Conservation (phyloP, 805 yeast genomes). For the Pichia nanzhaoensis region DNA sequence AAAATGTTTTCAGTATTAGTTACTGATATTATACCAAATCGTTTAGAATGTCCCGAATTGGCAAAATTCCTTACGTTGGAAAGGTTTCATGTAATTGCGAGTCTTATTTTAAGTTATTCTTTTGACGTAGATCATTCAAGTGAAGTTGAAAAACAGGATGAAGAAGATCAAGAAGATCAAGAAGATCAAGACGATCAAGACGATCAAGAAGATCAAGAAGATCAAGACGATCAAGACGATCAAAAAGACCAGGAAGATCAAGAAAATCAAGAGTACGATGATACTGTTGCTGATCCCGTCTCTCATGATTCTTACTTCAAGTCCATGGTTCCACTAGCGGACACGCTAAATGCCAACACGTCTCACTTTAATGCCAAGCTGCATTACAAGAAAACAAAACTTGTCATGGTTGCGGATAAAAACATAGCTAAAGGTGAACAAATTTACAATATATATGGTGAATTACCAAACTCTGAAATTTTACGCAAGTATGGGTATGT, state of each 20-base stretch:
- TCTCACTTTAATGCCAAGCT: conserved; percentile 67
- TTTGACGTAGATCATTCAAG: conserved; percentile 63
- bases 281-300: conserved; percentile 19
- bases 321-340: conserved; percentile 92
- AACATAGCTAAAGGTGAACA: conserved; percentile 62
- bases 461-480: conserved; percentile 85
- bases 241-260: too few species aligned
- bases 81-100: conserved; percentile 66
- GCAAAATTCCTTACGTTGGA: conserved; percentile 38
- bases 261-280: neutral
- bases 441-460: conserved; percentile 83
- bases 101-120: conserved; percentile 80
- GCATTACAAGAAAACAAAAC: conserved; percentile 38
- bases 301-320: conserved; percentile 40
- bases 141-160: conserved; percentile 26
- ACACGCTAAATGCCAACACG: conserved; percentile 82
- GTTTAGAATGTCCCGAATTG: conserved; percentile 31
- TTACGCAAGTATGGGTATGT: conserved; percentile 89
- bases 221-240: conserved; percentile 17
- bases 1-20: conserved; percentile 46
- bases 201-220: conserved; percentile 20
- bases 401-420: conserved; percentile 68
- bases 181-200: too few species aligned
- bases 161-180: conserved; percentile 22
- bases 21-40: conserved; percentile 32